Evolutionary conservation across 352 stramenopile genomes (phyloP).

Genomic region (Globisporangium emineosum): DNA sequence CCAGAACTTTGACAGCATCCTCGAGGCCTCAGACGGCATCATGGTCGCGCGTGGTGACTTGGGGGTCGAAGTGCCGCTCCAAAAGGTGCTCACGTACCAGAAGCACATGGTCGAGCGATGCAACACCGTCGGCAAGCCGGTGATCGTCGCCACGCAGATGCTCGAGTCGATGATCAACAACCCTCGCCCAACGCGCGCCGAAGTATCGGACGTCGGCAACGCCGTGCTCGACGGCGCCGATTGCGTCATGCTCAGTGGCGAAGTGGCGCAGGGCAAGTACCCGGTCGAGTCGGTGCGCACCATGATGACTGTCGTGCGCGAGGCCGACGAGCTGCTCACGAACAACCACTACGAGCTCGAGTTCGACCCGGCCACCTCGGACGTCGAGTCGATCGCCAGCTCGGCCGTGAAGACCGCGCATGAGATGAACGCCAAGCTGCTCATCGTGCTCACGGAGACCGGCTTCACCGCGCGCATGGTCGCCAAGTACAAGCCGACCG

Average conservation of each 20-base stretch:
- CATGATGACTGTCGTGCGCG: conserved; percentile 93
- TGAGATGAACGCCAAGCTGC: conserved; percentile 80
- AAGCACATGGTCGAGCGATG: conserved; percentile 87
- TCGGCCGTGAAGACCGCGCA: conserved; percentile 85
- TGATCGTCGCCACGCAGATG: conserved; percentile 90
- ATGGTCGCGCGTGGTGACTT: conserved; percentile 94
- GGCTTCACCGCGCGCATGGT: conserved; percentile 81
- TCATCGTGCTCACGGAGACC: conserved; percentile 83
- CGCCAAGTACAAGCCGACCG: conserved; percentile 89
- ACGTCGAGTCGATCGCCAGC: conserved; percentile 82
- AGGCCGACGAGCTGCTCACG: conserved; percentile 75
- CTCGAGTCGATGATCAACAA: conserved; percentile 89
- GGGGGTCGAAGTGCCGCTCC: conserved; percentile 83
- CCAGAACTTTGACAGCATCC: conserved; percentile 95
- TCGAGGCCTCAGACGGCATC: conserved; percentile 94
- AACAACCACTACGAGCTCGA: conserved; percentile 56
- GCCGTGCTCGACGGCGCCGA: conserved; percentile 85
- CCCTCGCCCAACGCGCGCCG: conserved; percentile 79
- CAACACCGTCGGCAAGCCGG: conserved; percentile 83
- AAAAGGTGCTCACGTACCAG: conserved; percentile 89
- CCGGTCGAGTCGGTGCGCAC: conserved; percentile 85
- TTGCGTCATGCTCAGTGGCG: conserved; percentile 86
- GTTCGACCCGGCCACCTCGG: conserved; percentile 53
- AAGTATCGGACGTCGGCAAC: conserved; percentile 88
- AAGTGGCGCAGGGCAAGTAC: conserved; percentile 86